Evolutionary conservation across 2,329 filamentous ascomycete species (phyloP).

Genomic region (Trichoderma oligosporum): DNA sequence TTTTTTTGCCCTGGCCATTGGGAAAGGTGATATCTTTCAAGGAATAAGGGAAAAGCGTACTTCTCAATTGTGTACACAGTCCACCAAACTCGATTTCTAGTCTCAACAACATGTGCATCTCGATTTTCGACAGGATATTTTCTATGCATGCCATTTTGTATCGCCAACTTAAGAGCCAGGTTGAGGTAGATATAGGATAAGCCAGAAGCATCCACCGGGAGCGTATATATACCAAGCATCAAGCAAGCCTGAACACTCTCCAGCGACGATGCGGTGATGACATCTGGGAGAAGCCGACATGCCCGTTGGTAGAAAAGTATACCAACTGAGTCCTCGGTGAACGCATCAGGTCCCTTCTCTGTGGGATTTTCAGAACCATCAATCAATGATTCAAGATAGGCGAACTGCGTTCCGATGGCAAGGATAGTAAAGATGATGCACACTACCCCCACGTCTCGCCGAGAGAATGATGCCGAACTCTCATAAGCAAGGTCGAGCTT

Average conservation of each 20-base stretch:
- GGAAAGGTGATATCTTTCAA: neutral
- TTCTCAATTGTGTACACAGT: slow-evolving; percentile 55
- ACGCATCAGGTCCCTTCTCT: slow-evolving; percentile 25
- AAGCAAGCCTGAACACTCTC: slow-evolving; percentile 57
- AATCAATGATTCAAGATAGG: slow-evolving; percentile 40
- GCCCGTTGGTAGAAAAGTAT: slow-evolving; percentile 55
- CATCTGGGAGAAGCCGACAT: slow-evolving; percentile 51
- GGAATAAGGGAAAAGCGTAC: slow-evolving; percentile 34
- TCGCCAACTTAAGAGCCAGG: slow-evolving; percentile 53
- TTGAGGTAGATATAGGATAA: slow-evolving; percentile 56
- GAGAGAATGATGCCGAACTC: slow-evolving; percentile 35
- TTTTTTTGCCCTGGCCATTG: slow-evolving; percentile 1
- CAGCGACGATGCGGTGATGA: slow-evolving; percentile 53
- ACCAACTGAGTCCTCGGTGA: slow-evolving; percentile 51
- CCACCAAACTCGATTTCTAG: slow-evolving; percentile 55
- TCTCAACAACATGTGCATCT: slow-evolving; percentile 47
- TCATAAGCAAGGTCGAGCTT: slow-evolving; percentile 42
- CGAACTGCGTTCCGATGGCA: slow-evolving; percentile 50
- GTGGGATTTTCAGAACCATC: slow-evolving; percentile 19
- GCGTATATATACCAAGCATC: slow-evolving; percentile 52
- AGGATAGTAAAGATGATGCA: slow-evolving; percentile 46
- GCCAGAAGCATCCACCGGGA: slow-evolving; percentile 54
- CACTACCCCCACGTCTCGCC: slow-evolving; percentile 41
- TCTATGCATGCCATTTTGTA: slow-evolving; percentile 59
- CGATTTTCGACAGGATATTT: slow-evolving; percentile 46